Conservation (phyloP, 768 basidiomycete species). For the Psilocybe cyanescens region DNA sequence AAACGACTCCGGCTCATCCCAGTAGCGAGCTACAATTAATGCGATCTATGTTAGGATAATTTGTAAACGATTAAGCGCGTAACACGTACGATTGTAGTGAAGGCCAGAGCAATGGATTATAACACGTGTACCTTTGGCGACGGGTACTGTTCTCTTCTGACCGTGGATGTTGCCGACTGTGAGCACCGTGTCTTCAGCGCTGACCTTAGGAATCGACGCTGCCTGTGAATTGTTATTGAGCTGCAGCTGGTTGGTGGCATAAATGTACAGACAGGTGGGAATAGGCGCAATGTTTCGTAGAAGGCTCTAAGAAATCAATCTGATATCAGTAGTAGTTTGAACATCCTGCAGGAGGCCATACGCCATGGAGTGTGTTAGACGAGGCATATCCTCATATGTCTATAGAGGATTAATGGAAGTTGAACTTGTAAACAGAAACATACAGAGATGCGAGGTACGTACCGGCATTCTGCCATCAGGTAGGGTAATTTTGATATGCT, state of each 20-base stretch:
- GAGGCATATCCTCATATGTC: conserved; percentile 21
- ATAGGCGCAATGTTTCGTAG: neutral
- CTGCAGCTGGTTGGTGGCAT: neutral
- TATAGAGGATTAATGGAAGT: neutral
- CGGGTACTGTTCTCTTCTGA: conserved; percentile 38
- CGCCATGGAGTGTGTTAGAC: conserved; percentile 16
- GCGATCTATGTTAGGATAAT: neutral
- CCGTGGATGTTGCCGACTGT: conserved; percentile 37
- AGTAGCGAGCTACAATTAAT: conserved; percentile 48
- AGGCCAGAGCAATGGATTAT: conserved; percentile 40
- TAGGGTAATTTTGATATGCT: conserved; percentile 36
- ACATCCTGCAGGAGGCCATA: neutral
- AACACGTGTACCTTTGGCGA: conserved; percentile 45
- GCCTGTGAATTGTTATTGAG: neutral
- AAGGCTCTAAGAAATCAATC: neutral
- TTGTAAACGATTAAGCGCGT: neutral
- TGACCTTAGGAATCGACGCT: conserved; percentile 40
- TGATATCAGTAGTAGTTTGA: no score
- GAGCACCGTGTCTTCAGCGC: conserved; percentile 48
- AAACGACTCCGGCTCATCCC: conserved; percentile 54
- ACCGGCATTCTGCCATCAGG: conserved; percentile 21
- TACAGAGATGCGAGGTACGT: neutral
- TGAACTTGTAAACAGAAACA: no score
- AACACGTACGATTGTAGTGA: conserved; percentile 54
- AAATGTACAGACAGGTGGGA: neutral